Conservation (phyloP, 1,139 yeast genomes). For the Blastobotrys serpentis region DNA sequence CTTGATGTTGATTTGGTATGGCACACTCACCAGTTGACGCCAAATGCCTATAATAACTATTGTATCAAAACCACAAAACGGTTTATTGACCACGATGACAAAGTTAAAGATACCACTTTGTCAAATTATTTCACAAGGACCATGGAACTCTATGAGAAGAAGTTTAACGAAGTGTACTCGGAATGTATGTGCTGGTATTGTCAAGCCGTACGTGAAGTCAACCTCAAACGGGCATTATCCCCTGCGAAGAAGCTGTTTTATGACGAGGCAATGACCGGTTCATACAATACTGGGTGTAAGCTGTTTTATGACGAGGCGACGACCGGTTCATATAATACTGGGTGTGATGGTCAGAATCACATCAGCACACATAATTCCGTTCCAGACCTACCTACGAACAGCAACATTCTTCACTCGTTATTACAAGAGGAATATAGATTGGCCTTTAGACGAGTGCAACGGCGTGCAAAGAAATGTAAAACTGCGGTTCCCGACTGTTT, state of each 20-base stretch:
- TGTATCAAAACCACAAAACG: conserved; percentile 25
- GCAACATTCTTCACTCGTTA: background rate
- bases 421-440: background rate
- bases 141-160: conserved; percentile 28
- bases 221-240: background rate
- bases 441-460: background rate
- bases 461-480: background rate
- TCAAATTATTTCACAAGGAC: conserved; percentile 33
- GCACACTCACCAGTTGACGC: conserved; percentile 44
- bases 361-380: background rate
- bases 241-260: background rate
- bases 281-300: background rate
- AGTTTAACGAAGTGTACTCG: conserved; percentile 33
- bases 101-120: conserved; percentile 32
- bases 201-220: conserved; percentile 25
- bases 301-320: background rate
- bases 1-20: conserved; percentile 44
- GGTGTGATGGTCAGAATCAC: background rate
- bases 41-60: conserved; percentile 33
- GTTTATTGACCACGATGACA: conserved; percentile 39
- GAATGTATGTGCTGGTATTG: conserved; percentile 39
- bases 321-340: background rate
- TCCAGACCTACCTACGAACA: background rate
- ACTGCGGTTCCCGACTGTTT: background rate
- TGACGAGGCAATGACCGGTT: background rate